Base-by-base conservation (phyloP, 202 grass and related monocot species). In the Carex sylvatica region DNA sequence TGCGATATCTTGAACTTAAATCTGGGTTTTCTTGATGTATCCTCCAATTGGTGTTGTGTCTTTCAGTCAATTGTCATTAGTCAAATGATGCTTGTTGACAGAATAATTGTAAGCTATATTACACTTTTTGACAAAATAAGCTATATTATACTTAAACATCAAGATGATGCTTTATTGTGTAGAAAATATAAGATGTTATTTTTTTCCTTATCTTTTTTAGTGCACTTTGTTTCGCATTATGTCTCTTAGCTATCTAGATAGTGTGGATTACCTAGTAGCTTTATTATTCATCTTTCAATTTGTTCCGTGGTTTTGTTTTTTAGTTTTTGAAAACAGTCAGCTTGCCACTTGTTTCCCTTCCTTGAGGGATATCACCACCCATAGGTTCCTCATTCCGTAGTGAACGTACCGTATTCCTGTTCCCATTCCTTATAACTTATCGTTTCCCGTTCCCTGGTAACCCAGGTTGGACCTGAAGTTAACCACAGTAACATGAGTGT, bases 1-100 rank as follows among this genome's bases (percentile, higher is more conserved):
- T 81, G 55, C 2, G 75, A 70, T 20, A 3, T 67, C 76, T 61
- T 10, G 73, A 81, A 69, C 42, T 66, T n/a, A 81, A 40, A 33
- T 19, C 1, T 26, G 26, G n/a, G 42, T 26, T 84, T 2, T 53
- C 61, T 55, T 9, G 75, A 75, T 87, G 65, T 75, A 47, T 80
- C 59, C 1, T 75, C 13, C 71, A 55, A 75, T 62, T 77, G 36
- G 2, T 44, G 16, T n/a, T 18, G 35, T 19, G 10, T 3, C 19
- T 42, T 70, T 19, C 4, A 70, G 36, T 42, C 30, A 64, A 10
- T 64, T 23, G 23, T 13, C 22, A 28, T 64, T 35, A 14, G 63
- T 66, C 22, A 35, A 66, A 66, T 42, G 8, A 40, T 55, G 26
- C 26, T 77, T 36, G 53, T 18, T 77, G 38, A 15, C 3, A 55